Conservation (phyloP, 257 asterid species). For the Lycium ferocissimum region DNA sequence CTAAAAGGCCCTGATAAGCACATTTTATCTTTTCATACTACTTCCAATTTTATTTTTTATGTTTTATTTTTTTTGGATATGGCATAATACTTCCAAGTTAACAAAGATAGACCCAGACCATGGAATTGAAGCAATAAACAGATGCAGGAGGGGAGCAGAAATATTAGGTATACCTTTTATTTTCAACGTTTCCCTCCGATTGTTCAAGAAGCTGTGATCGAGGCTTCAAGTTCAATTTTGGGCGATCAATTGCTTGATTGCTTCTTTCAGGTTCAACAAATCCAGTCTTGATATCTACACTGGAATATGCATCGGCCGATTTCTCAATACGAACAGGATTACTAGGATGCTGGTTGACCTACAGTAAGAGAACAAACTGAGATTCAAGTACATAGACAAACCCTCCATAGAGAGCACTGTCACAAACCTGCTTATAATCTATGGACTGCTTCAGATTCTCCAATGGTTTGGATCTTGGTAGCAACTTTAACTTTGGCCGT, state of each 20-base stretch:
- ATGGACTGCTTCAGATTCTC: conserved; percentile 52
- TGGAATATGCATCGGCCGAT: conserved; percentile 44
- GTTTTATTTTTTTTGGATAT: too few species aligned
- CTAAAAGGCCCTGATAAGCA: background rate
- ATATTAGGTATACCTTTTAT: conserved; percentile 57
- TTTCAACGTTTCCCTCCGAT: conserved; percentile 52
- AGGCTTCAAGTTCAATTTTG: conserved; percentile 77
- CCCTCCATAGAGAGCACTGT: conserved; percentile 5
- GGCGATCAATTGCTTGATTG: conserved; percentile 61
- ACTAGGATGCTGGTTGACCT: conserved; percentile 60
- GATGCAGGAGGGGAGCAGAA: conserved; percentile 20
- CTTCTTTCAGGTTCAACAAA: conserved; percentile 42
- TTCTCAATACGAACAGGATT: conserved; percentile 45
- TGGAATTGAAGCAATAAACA: conserved; percentile 9
- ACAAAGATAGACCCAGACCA: background rate
- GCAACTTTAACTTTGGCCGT: conserved; percentile 84
- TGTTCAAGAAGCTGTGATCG: conserved; percentile 63
- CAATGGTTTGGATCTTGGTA: conserved; percentile 91
- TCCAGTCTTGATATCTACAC: conserved; percentile 46
- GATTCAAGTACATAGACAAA: conserved; percentile 16
- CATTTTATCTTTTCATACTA: background rate
- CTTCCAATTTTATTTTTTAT: too few species aligned
- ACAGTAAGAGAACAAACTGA: conserved; percentile 30
- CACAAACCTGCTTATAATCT: conserved; percentile 63
- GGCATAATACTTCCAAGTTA: background rate